These are phyloP conservation scores for Ambispora gerdemannii DNA, from an alignment of 192 early-diverging fungal genomes.

Conservation along the genomic window DNA sequence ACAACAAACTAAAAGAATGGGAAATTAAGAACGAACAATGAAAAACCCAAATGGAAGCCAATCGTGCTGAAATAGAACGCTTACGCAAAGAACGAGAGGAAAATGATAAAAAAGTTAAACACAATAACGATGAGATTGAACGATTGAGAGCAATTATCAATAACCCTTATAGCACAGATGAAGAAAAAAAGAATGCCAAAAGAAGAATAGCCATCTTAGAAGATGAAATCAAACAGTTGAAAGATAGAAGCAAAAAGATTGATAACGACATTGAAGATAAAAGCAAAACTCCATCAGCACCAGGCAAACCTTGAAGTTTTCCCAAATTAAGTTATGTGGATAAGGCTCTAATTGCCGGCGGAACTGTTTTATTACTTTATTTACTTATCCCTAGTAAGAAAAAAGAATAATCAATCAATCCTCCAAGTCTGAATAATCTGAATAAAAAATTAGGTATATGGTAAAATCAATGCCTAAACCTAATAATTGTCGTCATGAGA, in stretches of 20 bases:
- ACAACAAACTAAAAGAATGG: constrained; percentile 18
- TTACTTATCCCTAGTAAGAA: too few relatives aligned
- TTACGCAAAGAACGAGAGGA: too few relatives aligned
- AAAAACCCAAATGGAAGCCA: too few relatives aligned
- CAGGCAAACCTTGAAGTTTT: neutral
- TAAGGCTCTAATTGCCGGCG: constrained; percentile 10
- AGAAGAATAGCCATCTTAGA: neutral
- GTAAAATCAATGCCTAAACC: too few relatives aligned
- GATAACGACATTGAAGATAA: too few relatives aligned
- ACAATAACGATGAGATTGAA: neutral
- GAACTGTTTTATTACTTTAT: neutral
- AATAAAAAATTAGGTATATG: too few relatives aligned
- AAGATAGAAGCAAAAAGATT: neutral
- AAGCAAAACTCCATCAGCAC: too few relatives aligned
- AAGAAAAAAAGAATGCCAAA: neutral
- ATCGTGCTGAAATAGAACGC: too few relatives aligned
- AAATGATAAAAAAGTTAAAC: neutral
- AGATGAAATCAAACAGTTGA: constrained; percentile 7
- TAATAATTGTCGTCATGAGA: too few relatives aligned
- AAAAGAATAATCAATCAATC: too few relatives aligned
- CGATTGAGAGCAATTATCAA: neutral
- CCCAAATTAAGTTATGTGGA: constrained; percentile 1
- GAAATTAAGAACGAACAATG: too few relatives aligned
- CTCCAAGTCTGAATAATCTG: too few relatives aligned
- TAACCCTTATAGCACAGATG: neutral